These are phyloP conservation scores for Ophiostoma sp. DNA, from an alignment of 2,329 filamentous ascomycete species.

Conservation along the genomic window DNA sequence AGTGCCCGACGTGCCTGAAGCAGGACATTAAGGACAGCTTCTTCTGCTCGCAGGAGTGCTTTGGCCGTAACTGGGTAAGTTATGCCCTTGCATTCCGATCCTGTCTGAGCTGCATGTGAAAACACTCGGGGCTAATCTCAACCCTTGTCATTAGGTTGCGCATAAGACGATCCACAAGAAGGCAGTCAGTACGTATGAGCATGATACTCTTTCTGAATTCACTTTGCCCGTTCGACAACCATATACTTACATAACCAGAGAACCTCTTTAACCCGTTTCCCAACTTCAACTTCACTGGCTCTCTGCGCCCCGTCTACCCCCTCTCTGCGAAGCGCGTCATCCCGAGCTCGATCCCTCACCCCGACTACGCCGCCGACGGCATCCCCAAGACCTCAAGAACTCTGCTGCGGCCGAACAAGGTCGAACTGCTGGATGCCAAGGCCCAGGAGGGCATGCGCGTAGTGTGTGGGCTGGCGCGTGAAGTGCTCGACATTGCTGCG, in stretches of 20 bases:
- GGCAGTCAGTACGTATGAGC: constrained; percentile 31
- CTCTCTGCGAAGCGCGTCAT: constrained; percentile 67
- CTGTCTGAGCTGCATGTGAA: neutral
- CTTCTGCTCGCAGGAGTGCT: constrained; percentile 98
- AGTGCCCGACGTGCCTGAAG: constrained; percentile 94
- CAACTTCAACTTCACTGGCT: constrained; percentile 73
- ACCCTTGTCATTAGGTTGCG: constrained; percentile 50
- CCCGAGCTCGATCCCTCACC: constrained; percentile 72
- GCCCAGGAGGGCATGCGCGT: constrained; percentile 88
- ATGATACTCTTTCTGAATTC: no score
- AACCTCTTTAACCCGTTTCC: constrained; percentile 93
- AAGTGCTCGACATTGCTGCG: constrained; percentile 88
- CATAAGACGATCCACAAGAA: constrained; percentile 84
- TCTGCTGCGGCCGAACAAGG: constrained; percentile 68
- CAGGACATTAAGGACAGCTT: constrained; percentile 80
- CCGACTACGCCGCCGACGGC: constrained; percentile 84
- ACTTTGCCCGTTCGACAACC: no score
- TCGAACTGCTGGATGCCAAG: constrained; percentile 73
- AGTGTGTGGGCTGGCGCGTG: constrained; percentile 77
- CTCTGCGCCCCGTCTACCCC: constrained; percentile 80
- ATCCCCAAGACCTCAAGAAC: constrained; percentile 58
- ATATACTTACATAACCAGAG: constrained; percentile 42
- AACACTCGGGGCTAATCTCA: neutral
- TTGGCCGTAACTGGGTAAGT: constrained; percentile 91
- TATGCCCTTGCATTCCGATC: neutral